These are phyloP conservation scores for Pseudogymnoascus sp. DNA, from an alignment of 2,329 filamentous ascomycete species.

Conservation along the genomic window DNA sequence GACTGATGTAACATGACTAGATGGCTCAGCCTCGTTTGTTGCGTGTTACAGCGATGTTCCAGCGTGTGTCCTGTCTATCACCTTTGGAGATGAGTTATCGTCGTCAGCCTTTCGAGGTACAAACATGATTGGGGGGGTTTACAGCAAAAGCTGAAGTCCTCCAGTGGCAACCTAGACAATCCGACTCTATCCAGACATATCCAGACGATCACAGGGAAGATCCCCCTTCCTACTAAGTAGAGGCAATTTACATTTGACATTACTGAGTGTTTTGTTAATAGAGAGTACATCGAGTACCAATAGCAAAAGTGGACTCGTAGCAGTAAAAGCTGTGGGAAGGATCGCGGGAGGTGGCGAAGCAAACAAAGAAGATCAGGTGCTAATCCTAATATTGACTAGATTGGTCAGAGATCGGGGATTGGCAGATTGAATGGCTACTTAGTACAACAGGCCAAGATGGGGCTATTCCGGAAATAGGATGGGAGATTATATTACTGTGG, in stretches of 20 bases:
- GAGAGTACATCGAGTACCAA: neutral
- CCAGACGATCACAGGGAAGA: neutral
- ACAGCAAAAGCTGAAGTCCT: neutral
- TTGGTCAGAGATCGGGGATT: neutral
- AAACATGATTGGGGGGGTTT: neutral
- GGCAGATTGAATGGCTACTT: neutral
- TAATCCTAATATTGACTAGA: neutral
- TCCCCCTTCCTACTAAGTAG: no score
- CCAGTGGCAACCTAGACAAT: no score
- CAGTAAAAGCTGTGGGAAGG: neutral
- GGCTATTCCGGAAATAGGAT: neutral
- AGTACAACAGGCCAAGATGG: neutral
- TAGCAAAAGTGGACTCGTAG: neutral
- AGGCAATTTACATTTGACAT: no score
- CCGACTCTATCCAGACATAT: no score
- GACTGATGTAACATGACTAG: neutral
- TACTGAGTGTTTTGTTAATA: no score
- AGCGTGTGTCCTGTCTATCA: neutral
- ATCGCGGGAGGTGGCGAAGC: constrained; percentile 1
- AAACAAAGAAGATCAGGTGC: neutral
- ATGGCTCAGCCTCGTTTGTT: neutral
- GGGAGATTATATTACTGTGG: no score
- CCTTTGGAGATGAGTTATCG: neutral
- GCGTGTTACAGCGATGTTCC: neutral
- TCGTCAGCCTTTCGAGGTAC: neutral